These are phyloP conservation scores for Spathaspora girioi DNA, from an alignment of 805 yeast species.

Conservation along the genomic window DNA sequence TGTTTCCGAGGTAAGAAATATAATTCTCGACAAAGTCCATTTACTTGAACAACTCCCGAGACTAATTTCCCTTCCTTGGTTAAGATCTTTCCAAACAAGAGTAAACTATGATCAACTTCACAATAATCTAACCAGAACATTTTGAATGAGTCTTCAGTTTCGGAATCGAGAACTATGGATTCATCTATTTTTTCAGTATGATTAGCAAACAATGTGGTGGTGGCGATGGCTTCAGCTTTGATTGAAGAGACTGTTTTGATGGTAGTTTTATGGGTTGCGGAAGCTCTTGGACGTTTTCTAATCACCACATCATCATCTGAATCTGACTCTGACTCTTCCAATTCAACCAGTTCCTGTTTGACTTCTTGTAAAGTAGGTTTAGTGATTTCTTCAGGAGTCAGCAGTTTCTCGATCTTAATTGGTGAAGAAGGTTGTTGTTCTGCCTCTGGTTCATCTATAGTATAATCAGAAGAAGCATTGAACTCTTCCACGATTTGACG, in stretches of 20 bases:
- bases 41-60: constrained; percentile 75
- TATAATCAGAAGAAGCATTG: constrained; percentile 23
- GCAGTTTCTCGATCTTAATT: constrained; percentile 15
- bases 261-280: constrained; percentile 32
- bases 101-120: constrained; percentile 65
- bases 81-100: constrained; percentile 78
- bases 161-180: constrained; percentile 15
- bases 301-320: constrained; percentile 60
- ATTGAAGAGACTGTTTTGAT: constrained; percentile 35
- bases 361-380: background rate
- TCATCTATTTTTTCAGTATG: constrained; percentile 34
- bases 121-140: constrained; percentile 91
- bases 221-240: constrained; percentile 22
- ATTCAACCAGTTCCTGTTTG: constrained; percentile 6
- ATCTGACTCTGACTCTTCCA: constrained; percentile 26
- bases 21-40: constrained; percentile 65
- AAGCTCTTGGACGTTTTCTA: constrained; percentile 47
- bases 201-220: constrained; percentile 14
- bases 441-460: constrained; percentile 19
- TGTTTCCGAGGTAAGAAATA: constrained; percentile 69
- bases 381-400: background rate
- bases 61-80: constrained; percentile 56
- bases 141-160: constrained; percentile 47
- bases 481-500: constrained; percentile 14
- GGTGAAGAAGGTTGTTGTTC: constrained; percentile 36